A percentile compares a stretch with the other conserved stretches of the same genome.
Evolutionary conservation across 306 rosid species (phyloP).

Genomic region (Oxytropis ochrocephala): DNA sequence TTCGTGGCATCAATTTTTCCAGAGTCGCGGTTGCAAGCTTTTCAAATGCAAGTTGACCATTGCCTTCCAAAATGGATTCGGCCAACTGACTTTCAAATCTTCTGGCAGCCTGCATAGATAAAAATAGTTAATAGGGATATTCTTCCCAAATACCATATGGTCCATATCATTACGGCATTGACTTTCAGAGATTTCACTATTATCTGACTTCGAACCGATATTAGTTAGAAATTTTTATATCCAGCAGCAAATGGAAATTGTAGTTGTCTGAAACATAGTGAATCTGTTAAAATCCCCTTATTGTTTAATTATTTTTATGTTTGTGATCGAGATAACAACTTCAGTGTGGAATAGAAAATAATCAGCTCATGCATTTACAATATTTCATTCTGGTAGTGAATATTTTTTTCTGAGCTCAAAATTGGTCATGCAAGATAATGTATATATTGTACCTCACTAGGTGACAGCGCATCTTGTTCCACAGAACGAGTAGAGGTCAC

Average conservation of each 20-base stretch:
- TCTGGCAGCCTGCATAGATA: slow-evolving; percentile 64
- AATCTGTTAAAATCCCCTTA: not conserved
- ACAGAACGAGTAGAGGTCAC: slow-evolving; percentile 90
- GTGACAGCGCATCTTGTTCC: slow-evolving; percentile 85
- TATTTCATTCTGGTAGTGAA: not conserved
- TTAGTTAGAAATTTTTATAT: not conserved
- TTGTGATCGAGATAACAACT: not conserved
- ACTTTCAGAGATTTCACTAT: slow-evolving; percentile 4
- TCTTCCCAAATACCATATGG: not conserved
- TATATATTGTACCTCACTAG: slow-evolving; percentile 57
- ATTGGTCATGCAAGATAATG: not conserved
- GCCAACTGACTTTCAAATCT: slow-evolving; percentile 88
- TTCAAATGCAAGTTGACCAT: slow-evolving; percentile 86
- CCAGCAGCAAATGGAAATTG: not conserved
- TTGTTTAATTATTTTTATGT: not conserved
- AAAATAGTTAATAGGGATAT: slow-evolving; percentile 11
- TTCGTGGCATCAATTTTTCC: slow-evolving; percentile 91
- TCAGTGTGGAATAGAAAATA: not conserved
- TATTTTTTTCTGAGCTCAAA: not conserved
- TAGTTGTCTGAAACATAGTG: not conserved
- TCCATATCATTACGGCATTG: not conserved
- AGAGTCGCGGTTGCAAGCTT: slow-evolving; percentile 90
- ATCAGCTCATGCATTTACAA: not conserved
- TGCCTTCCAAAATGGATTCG: slow-evolving; percentile 75
- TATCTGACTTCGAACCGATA: not conserved